Evolutionary conservation across 768 basidiomycete genomes (phyloP), one percentile per base, ranked within the genome.

Genomic region (Mycena crocata): DNA sequence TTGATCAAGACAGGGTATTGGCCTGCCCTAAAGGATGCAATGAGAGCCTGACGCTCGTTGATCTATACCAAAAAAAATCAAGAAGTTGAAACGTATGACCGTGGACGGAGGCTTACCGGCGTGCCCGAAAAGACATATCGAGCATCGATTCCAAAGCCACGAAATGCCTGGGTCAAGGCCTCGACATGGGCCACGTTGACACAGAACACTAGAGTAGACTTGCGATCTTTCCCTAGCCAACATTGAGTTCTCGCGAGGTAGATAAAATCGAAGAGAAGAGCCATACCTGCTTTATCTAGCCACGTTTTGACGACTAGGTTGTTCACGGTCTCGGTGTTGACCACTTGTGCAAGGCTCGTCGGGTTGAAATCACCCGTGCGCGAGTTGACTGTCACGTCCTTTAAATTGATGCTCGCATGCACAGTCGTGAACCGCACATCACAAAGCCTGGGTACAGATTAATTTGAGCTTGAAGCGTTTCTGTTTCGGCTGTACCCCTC

Each of bases 141-240:
- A 30, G 96, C 96, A 75, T 98, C 96, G 39, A 98, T 78, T 1
- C 95, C 96, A 30, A 84, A 87, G 12, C 80, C 78, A 37, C 91
- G 87, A 73, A 97, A 99, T 2, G 84, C 77, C 40, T 85, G 83
- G 0, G 95, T 94, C 45, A 99, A 80, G 7, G 86, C 86, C 45
- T 84, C 80, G 37, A 97, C 93, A 76, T 99, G 97, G 0, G 87
- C 84, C 1, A 97, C 76, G 69, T 93, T 91, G 61, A 96, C 92
- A 67, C 94, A 95, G 75, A 99, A 98, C n/a, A 97, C 87, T 5
- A 99, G 82, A 0, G 95, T 98, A 2, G 96, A 96, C 77, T 89
- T 91, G 50, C 96, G 87, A 14, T 83, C 81, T 8, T 81, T 86
- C 90, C 66, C 44, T 57, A 32, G 56, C 21, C 30, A 28, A 50